Percentiles rank a stretch among this genome's conserved stretches.
phyloP scores from a whole-genome alignment of 2,329 filamentous ascomycete genomes.

The Microcyclosporella mali region DNA sequence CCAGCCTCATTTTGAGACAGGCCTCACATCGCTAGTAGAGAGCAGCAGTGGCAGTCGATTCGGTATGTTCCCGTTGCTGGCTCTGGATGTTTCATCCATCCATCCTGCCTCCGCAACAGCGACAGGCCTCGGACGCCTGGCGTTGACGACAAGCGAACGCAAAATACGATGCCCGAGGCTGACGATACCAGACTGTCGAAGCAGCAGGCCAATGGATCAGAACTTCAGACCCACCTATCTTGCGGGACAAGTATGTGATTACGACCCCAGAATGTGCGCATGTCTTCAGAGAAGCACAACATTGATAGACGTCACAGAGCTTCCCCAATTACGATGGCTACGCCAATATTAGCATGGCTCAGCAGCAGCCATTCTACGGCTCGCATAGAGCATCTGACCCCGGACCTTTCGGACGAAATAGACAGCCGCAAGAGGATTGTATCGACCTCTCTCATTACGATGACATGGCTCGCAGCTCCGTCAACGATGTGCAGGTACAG shows the following conservation, averaged over 20 bases:
- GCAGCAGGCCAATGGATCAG: too few relatives aligned
- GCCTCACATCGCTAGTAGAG: too few relatives aligned
- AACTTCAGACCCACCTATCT: background rate
- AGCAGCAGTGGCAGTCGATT: too few relatives aligned
- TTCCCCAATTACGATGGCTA: background rate
- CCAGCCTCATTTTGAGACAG: too few relatives aligned
- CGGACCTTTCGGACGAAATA: background rate
- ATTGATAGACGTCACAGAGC: background rate
- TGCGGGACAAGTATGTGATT: background rate
- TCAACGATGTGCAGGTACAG: constrained; percentile 3
- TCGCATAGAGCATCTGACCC: constrained; percentile 7
- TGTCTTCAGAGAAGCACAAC: background rate
- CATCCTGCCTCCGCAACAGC: background rate
- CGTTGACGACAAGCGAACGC: background rate
- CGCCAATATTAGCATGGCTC: background rate
- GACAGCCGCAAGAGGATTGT: background rate
- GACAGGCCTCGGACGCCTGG: background rate
- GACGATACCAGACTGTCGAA: too few relatives aligned
- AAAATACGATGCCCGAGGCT: too few relatives aligned
- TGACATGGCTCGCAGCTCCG: background rate
- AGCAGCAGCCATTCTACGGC: background rate
- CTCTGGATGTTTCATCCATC: too few relatives aligned
- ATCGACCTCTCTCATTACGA: constrained; percentile 7
- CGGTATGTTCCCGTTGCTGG: too few relatives aligned
- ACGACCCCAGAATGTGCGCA: background rate